Conservation (phyloP, 345 rosid genomes). For the Brassica incana region DNA sequence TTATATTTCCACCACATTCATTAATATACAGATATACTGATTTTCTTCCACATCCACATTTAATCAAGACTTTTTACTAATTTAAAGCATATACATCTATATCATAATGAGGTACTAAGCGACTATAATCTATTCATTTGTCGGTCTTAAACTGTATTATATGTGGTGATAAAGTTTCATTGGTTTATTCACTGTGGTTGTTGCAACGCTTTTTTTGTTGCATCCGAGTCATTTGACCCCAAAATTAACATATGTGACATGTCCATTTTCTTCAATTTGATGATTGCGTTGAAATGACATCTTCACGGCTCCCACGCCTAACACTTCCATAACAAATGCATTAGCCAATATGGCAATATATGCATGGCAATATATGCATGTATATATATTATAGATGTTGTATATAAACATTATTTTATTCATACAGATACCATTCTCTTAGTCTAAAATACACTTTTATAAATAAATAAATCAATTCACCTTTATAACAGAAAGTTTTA, state of each 20-base stretch:
- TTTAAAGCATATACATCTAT: slow-evolving; percentile 13
- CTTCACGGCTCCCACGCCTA: slow-evolving; percentile 14
- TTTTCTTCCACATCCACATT: slow-evolving; percentile 32
- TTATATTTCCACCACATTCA: slow-evolving; percentile 23
- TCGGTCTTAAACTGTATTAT: slow-evolving; percentile 23
- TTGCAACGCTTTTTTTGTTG: slow-evolving; percentile 16
- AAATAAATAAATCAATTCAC: no score
- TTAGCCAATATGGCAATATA: neutral
- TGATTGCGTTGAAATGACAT: slow-evolving; percentile 13
- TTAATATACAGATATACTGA: neutral
- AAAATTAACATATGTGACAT: neutral
- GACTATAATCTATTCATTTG: slow-evolving; percentile 15
- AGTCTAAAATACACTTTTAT: no score
- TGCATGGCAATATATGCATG: neutral
- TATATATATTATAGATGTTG: no score
- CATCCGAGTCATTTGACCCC: neutral
- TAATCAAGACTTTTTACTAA: slow-evolving; percentile 6
- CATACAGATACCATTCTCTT: no score
- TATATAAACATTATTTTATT: no score
- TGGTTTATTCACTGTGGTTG: slow-evolving; percentile 25
- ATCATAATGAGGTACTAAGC: slow-evolving; percentile 33
- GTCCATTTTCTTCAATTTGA: neutral
- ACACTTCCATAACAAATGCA: slow-evolving; percentile 17
- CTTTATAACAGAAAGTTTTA: no score
- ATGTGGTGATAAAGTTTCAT: no score